Evolutionary conservation across 352 stramenopile species (phyloP).

Genomic region (Globisporangium megalacanthum): DNA sequence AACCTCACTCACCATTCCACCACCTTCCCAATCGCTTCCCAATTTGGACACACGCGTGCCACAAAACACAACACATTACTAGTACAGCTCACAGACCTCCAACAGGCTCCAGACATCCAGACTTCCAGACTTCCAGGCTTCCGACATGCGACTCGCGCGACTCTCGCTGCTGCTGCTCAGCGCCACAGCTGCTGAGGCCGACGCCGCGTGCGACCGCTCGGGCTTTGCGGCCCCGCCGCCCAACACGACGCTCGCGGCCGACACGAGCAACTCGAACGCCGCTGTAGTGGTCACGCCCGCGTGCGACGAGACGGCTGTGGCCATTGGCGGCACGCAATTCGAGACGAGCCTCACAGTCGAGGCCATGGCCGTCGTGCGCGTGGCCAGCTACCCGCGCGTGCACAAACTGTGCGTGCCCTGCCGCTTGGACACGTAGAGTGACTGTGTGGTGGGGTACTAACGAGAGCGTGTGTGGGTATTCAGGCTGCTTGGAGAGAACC

Average conservation of each 20-base stretch:
- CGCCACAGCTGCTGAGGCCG: neutral
- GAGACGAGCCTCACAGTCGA: constrained; percentile 7
- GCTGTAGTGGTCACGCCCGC: constrained; percentile 9
- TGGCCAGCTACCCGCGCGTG: constrained; percentile 15
- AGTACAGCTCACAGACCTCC: no score
- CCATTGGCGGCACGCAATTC: neutral
- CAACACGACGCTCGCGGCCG: constrained; percentile 8
- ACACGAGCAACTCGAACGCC: constrained; percentile 3
- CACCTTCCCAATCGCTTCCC: no score
- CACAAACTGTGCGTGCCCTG: constrained; percentile 12
- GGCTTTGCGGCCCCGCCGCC: constrained; percentile 4
- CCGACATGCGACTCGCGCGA: no score
- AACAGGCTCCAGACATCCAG: no score
- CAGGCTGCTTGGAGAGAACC: constrained; percentile 28
- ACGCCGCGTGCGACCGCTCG: constrained; percentile 9
- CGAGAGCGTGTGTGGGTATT: constrained; percentile 18
- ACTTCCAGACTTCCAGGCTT: no score
- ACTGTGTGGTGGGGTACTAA: constrained; percentile 5
- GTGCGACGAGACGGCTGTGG: constrained; percentile 11
- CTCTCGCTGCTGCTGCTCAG: neutral
- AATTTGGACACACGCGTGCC: no score
- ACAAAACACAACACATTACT: no score
- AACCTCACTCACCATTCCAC: no score
- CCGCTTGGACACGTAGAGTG: neutral
- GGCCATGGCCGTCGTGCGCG: constrained; percentile 7